Evolutionary conservation across 2,329 filamentous ascomycete genomes (phyloP).

Genomic region (Xylariales sp.): DNA sequence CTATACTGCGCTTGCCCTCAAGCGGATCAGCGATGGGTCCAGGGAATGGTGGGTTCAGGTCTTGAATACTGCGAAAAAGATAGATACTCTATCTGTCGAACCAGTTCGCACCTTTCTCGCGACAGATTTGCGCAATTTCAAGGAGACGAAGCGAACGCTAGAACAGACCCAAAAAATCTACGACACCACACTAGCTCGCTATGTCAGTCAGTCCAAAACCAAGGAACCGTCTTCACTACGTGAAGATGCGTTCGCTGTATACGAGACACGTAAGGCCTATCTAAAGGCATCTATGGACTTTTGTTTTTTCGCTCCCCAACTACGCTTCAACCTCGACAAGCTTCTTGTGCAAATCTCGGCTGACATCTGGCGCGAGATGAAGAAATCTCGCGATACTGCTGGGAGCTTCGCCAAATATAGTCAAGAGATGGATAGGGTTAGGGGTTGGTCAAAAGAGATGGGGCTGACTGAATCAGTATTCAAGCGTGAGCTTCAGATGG

Average conservation of each 20-base stretch:
- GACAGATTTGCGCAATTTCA: slow-evolving; percentile 85
- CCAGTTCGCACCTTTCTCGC: slow-evolving; percentile 83
- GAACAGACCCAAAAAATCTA: slow-evolving; percentile 86
- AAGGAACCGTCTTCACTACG: slow-evolving; percentile 92
- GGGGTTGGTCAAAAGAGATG: slow-evolving; percentile 95
- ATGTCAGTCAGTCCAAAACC: slow-evolving; percentile 86
- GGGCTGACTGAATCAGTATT: slow-evolving; percentile 88
- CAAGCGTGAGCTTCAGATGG: slow-evolving; percentile 80
- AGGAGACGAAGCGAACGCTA: slow-evolving; percentile 80
- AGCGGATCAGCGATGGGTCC: slow-evolving; percentile 84
- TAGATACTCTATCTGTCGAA: slow-evolving; percentile 81
- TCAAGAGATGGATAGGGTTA: slow-evolving; percentile 88
- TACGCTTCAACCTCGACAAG: slow-evolving; percentile 86
- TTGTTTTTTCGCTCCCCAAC: slow-evolving; percentile 85
- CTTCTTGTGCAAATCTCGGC: slow-evolving; percentile 85
- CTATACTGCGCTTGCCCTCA: slow-evolving; percentile 89
- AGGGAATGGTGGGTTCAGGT: slow-evolving; percentile 88
- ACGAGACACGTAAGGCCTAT: slow-evolving; percentile 91
- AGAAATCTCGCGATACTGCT: slow-evolving; percentile 73
- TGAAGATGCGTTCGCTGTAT: slow-evolving; percentile 95
- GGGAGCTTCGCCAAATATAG: slow-evolving; percentile 74
- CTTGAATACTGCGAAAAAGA: slow-evolving; percentile 77
- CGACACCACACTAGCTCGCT: slow-evolving; percentile 83
- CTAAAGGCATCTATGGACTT: slow-evolving; percentile 94
- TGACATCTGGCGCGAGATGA: slow-evolving; percentile 91